Evolutionary conservation across 768 basidiomycete genomes (phyloP), one percentile per base, ranked within the genome.

Genomic region (Tulasnella sp.): DNA sequence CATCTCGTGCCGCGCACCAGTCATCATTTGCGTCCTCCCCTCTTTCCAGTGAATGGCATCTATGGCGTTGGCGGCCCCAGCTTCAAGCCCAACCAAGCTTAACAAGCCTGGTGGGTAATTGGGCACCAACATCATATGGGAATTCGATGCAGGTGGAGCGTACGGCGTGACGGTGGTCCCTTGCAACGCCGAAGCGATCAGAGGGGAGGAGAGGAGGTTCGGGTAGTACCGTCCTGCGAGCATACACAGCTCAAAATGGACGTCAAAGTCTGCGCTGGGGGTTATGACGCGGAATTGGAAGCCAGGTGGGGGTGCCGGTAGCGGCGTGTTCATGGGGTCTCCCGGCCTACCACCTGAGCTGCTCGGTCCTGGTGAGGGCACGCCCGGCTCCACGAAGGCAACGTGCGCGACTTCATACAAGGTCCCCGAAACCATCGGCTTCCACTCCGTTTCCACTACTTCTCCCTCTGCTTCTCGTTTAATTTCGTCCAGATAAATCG

Each of bases 161-260:
- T 10, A 34, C 9, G 27, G 62, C 12, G 62, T 68, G 62, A 34
- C 27, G 16, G 62, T 68, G 2, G 62, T 68, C 10, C 31, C 14
- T 27, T 27, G 62, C 34, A 14, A 3, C 31, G 82, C 82, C 5
- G 85, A 84, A 18, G 84, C 84, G 27, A 94, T 85, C 46, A 91
- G 86, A 0, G 92, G 92, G 82, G 94, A 93, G 31, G 86, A 83
- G 34, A 94, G 87, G 46, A 96, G 87, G 8, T 88, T 86, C 6
- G 94, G 92, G 83, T 96, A 96, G 84, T 96, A 96, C 78, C 95
- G 88, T 42, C 95, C 95, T 42, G 90, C 90, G 80, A 96, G 87
- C 72, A 94, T 86, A 46, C 90, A 89, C 58, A 95, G 87, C 3
- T 90, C 90, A n/a, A 94, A 81, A 27, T 92, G 88, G 21, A 88